Percentiles rank a stretch among this genome's conserved stretches.
Conservation (phyloP, 2,329 filamentous ascomycete genomes). For the Penicillium glabrum region DNA sequence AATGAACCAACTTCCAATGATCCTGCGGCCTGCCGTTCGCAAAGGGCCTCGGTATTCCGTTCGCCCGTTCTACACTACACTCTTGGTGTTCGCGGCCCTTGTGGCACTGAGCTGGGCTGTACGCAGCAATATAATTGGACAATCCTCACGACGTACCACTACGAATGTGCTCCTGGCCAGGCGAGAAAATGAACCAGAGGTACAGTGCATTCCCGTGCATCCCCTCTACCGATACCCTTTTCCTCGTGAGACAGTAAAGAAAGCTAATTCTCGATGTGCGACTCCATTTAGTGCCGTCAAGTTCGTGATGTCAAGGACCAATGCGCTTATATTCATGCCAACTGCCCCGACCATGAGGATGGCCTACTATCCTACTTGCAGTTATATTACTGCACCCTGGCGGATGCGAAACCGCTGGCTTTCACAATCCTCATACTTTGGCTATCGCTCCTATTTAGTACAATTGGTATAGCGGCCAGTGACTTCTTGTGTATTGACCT, state of each 20-base stretch:
- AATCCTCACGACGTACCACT: slow-evolving; percentile 2
- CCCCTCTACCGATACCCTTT: background rate
- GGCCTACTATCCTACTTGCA: slow-evolving; percentile 85
- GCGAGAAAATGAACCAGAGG: slow-evolving; percentile 27
- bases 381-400: slow-evolving; percentile 83
- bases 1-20: slow-evolving; percentile 22
- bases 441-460: slow-evolving; percentile 89
- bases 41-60: slow-evolving; percentile 40
- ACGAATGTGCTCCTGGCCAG: slow-evolving; percentile 13
- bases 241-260: slow-evolving; percentile 1
- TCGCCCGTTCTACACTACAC: slow-evolving; percentile 47
- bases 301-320: slow-evolving; percentile 77
- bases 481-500: slow-evolving; percentile 98
- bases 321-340: slow-evolving; percentile 78
- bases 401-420: slow-evolving; percentile 69
- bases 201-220: slow-evolving; percentile 15
- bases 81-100: slow-evolving; percentile 39
- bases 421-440: slow-evolving; percentile 76
- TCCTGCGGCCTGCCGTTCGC: slow-evolving; percentile 22
- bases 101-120: slow-evolving; percentile 26
- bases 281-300: slow-evolving; percentile 63
- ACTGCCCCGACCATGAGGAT: slow-evolving; percentile 87
- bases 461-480: slow-evolving; percentile 94
- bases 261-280: slow-evolving; percentile 17
- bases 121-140: background rate